Conservation (phyloP, 140 eudicot genomes). For the Anethum foeniculum region DNA sequence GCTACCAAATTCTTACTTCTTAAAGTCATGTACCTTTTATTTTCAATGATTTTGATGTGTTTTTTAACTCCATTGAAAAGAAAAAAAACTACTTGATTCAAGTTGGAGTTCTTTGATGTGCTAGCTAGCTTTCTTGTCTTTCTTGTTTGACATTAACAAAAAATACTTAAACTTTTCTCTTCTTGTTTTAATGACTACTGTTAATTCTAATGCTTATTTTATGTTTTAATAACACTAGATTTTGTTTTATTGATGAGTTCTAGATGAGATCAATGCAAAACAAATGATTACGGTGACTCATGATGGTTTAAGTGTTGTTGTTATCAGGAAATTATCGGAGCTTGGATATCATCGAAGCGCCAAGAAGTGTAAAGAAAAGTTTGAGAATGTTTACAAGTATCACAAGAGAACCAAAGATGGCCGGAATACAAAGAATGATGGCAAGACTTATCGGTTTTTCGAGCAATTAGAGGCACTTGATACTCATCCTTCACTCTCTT, state of each 20-base stretch:
- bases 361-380: constrained; percentile 65
- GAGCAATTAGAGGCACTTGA: constrained; percentile 59
- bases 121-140: constrained; percentile 12
- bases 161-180: not conserved
- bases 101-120: constrained; percentile 6
- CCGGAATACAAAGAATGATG: constrained; percentile 45
- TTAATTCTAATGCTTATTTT: constrained; percentile 18
- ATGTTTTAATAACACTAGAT: not conserved
- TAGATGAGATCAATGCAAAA: constrained; percentile 16
- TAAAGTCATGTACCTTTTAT: not conserved
- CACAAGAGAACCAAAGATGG: constrained; percentile 63
- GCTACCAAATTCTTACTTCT: not conserved
- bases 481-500: constrained; percentile 14
- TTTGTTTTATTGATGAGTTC: constrained; percentile 24
- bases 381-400: constrained; percentile 61
- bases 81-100: not conserved
- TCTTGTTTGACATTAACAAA: constrained; percentile 13
- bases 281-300: not conserved
- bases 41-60: not conserved
- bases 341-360: constrained; percentile 61
- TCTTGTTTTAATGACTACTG: constrained; percentile 17
- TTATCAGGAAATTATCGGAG: constrained; percentile 48
- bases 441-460: constrained; percentile 57
- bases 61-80: constrained; percentile 6
- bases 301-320: not conserved